Percentiles rank a stretch among this genome's conserved stretches.
These are phyloP conservation scores for Trametes polyzona DNA, from an alignment of 1,284 basidiomycete species.

Conservation along the genomic window DNA sequence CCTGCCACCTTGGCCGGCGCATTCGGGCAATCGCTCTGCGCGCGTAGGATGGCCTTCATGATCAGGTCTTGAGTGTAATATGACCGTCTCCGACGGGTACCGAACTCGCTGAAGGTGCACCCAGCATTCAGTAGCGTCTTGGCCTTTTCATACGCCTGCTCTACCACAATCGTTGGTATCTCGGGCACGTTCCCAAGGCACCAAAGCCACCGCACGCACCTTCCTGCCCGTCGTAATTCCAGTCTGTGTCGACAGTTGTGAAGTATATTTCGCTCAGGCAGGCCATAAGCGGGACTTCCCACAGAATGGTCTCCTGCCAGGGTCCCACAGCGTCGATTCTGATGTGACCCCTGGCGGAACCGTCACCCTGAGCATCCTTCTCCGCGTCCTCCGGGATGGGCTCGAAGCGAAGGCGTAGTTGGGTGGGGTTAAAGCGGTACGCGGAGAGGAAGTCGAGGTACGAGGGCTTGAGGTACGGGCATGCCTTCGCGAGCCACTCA, in stretches of 20 bases:
- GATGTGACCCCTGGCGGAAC: constrained; percentile 57
- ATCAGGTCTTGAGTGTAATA: constrained; percentile 83
- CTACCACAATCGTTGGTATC: constrained; percentile 27
- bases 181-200: neutral
- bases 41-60: constrained; percentile 70
- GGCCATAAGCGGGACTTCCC: constrained; percentile 96
- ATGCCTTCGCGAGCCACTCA: constrained; percentile 68
- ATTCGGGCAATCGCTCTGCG: constrained; percentile 51
- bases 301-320: constrained; percentile 92
- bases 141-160: constrained; percentile 74
- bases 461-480: constrained; percentile 74
- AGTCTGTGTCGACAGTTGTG: constrained; percentile 72
- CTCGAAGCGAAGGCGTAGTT: constrained; percentile 76
- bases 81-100: constrained; percentile 87
- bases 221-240: constrained; percentile 83
- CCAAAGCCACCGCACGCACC: constrained; percentile 44
- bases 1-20: constrained; percentile 71
- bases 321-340: constrained; percentile 76
- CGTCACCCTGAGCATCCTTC: constrained; percentile 24
- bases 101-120: constrained; percentile 90
- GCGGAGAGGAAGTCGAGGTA: constrained; percentile 82
- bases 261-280: constrained; percentile 84
- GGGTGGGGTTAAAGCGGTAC: constrained; percentile 82
- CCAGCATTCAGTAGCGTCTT: constrained; percentile 66
- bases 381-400: constrained; percentile 54